phyloP scores from a whole-genome alignment of 495 filamentous ascomycete species.

The Podospora conica region DNA sequence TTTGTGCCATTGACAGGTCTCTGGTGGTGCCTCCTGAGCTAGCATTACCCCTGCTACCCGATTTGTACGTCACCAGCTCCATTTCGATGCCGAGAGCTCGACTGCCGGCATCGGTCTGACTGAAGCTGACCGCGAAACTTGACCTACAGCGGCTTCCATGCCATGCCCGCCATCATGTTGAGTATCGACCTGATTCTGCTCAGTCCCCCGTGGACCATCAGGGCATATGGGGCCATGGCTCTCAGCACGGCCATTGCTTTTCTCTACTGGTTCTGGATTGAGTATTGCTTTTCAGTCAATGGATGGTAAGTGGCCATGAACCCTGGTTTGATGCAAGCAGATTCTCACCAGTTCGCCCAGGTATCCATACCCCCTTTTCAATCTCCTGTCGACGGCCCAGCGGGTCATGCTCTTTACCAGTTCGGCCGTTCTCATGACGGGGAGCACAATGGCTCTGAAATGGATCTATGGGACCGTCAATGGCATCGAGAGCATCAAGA shows the following conservation, averaged over 20 bases:
- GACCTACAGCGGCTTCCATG: slow-evolving; percentile 59
- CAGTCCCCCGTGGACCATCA: slow-evolving; percentile 75
- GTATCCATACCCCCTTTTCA: slow-evolving; percentile 87
- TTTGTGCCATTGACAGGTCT: slow-evolving; percentile 58
- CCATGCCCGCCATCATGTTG: slow-evolving; percentile 66
- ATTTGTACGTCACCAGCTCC: slow-evolving; percentile 39
- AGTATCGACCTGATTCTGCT: slow-evolving; percentile 66
- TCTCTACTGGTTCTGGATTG: slow-evolving; percentile 84
- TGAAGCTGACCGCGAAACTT: neutral
- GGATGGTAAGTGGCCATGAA: slow-evolving; percentile 51
- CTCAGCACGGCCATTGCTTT: slow-evolving; percentile 62
- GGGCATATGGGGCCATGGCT: slow-evolving; percentile 51
- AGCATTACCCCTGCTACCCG: slow-evolving; percentile 43
- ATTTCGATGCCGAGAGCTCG: neutral
- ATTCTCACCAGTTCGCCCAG: slow-evolving; percentile 31
- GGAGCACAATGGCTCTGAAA: slow-evolving; percentile 59
- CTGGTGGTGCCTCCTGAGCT: slow-evolving; percentile 45
- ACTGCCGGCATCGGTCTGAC: neutral
- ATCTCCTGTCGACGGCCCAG: slow-evolving; percentile 51
- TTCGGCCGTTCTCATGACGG: slow-evolving; percentile 65
- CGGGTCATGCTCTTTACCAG: slow-evolving; percentile 62
- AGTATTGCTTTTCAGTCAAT: slow-evolving; percentile 68
- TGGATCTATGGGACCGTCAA: slow-evolving; percentile 66
- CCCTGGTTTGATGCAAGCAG: neutral
- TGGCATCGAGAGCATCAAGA: slow-evolving; percentile 45